Evolutionary conservation across 176 grass and related monocot genomes (phyloP).

Genomic region (Guadua angustifolia): DNA sequence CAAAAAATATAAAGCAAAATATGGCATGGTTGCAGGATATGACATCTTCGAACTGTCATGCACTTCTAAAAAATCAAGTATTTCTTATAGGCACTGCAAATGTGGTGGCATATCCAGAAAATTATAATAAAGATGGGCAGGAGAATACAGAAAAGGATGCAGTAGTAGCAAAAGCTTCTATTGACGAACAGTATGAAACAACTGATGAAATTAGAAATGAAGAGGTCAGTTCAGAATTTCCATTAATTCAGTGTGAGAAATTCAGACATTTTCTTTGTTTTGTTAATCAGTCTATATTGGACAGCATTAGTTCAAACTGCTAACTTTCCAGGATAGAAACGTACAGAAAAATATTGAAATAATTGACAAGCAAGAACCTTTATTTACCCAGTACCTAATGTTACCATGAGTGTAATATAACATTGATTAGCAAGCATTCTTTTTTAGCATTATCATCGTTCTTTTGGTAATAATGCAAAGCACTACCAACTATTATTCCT

Average conservation of each 20-base stretch:
- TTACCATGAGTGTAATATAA: background rate
- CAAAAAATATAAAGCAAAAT: constrained; percentile 28
- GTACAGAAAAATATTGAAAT: background rate
- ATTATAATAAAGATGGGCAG: constrained; percentile 37
- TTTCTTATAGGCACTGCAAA: constrained; percentile 1
- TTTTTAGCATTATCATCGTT: background rate
- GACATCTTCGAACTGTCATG: background rate
- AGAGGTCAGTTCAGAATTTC: constrained; percentile 49
- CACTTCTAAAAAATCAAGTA: background rate
- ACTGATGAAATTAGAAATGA: constrained; percentile 39
- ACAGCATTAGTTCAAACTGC: constrained; percentile 14
- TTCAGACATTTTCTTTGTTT: constrained; percentile 35
- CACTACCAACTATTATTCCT: background rate
- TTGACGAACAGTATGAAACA: constrained; percentile 5
- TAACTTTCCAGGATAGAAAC: constrained; percentile 30
- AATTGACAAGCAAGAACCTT: background rate
- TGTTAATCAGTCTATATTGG: constrained; percentile 10
- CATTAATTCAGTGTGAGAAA: constrained; percentile 9
- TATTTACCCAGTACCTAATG: background rate
- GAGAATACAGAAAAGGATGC: constrained; percentile 31
- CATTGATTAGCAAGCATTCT: background rate
- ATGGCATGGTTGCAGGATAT: background rate
- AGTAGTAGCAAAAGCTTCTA: constrained; percentile 14
- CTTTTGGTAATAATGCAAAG: background rate
- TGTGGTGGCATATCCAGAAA: constrained; percentile 3